Evolutionary conservation across 768 basidiomycete species (phyloP).

Genomic region (Lentinula boryana): DNA sequence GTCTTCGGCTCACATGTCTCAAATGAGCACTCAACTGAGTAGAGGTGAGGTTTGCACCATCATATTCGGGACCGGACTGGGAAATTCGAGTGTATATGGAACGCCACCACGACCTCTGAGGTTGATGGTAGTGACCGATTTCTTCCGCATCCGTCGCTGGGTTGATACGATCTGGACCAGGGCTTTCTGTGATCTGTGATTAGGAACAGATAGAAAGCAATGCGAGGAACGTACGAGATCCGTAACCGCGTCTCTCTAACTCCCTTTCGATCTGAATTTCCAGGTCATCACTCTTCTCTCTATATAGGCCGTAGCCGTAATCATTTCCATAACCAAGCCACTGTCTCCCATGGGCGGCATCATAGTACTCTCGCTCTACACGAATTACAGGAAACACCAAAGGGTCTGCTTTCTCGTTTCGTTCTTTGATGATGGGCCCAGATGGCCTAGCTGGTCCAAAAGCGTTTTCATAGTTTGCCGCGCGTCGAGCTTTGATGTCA

Average conservation of each 20-base stretch:
- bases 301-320: conserved; percentile 36
- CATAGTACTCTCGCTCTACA: conserved; percentile 34
- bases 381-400: conserved; percentile 22
- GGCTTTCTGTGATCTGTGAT: conserved; percentile 12
- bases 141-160: conserved; percentile 11
- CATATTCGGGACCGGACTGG: conserved; percentile 22
- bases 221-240: conserved; percentile 22
- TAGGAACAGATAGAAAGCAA: background rate
- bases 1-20: conserved; percentile 7
- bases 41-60: conserved; percentile 18
- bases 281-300: conserved; percentile 49
- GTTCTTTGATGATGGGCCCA: background rate
- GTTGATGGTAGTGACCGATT: conserved; percentile 15
- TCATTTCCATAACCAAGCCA: conserved; percentile 47
- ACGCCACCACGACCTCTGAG: conserved; percentile 52
- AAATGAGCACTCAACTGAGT: conserved; percentile 6
- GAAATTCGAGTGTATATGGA: conserved; percentile 47
- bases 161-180: conserved; percentile 16
- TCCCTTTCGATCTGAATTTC: conserved; percentile 50
- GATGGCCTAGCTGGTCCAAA: conserved; percentile 33
- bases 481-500: conserved; percentile 35
- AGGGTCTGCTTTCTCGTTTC: conserved; percentile 4
- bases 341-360: conserved; percentile 40
- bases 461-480: conserved; percentile 36
- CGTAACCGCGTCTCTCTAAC: conserved; percentile 41